Evolutionary conservation across 441 rosid genomes (phyloP), one percentile per base, ranked within the genome.

Genomic region (California macrophylla): DNA sequence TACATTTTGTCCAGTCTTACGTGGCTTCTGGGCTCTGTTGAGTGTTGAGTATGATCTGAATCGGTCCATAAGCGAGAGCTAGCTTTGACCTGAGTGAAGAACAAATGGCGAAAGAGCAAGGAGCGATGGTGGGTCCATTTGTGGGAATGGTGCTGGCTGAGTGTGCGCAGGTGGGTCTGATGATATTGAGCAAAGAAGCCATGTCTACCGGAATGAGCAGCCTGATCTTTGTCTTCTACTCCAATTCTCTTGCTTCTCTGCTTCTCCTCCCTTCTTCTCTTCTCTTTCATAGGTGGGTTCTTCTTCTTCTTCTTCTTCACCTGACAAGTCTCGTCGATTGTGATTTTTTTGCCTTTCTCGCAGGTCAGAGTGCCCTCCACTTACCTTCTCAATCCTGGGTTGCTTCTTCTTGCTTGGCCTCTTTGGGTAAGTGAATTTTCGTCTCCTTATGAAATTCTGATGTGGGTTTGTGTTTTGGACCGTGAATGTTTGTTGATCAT

Each of bases 141-240:
- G 71, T 61, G 13, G 87, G 84, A 18, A 85, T 87, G 92, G 50
- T 75, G n/a, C 66, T 84, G 77, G 89, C 86, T 24, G 90, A 88
- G 80, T 78, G 80, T 29, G 89, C 85, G 16, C 93, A 84, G 74
- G 90, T 82, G 63, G 89, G 89, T 36, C 72, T 86, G 20, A 82
- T 87, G 75, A 72, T 83, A 63, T 26, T 76, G n/a, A 71, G 84
- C 75, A 84, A 84, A 79, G 72, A 78, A 16, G 86, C 73, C 80
- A 87, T 87, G 85, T 81, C 89, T 21, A 40, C 75, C 10, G 89
- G 90, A 66, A 84, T 86, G 82, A 69, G 80, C 80, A 79, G 40
- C 74, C 66, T 84, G 75, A 66, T 82, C 82, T 80, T 79, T 54
- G 81, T 84, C 71, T 80, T 77, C 20, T 85, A 85, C 84, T 87